Base-by-base conservation (phyloP, 1,284 basidiomycete genomes). In the Papiliotrema nemorosa region DNA sequence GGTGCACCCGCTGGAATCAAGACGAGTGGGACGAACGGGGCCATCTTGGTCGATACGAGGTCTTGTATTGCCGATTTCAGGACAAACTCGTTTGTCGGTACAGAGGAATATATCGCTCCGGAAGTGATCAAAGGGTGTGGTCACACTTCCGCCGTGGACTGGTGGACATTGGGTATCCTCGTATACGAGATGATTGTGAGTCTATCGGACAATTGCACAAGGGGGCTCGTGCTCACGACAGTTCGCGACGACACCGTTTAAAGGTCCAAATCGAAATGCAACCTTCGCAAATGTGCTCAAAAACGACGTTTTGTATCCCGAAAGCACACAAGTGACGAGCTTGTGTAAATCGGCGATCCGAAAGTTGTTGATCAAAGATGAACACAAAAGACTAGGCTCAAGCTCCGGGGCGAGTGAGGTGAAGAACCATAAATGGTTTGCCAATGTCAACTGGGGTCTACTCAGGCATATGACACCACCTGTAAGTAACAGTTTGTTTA, bases 171-270 rank as follows among this genome's bases (percentile, higher is more conserved):
- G 45, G 96, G 96, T 35, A 98, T 99, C 65, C 82, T 99, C 66
- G 91, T 98, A 65, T 97, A 94, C 78, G 96, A 99, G 79, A 98
- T 98, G 96, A 96, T 98, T 76, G 90, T 93, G 79, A 80, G 90
- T 86, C 14, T 16, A 54, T 12, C 38, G 2, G 12, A 4, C n/a
- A 33, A 24, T 24, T 14, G 16, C 20, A 22, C 34, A 38, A 24
- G 21, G 44, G 35, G 40, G 58, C 62, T 48, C 55, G 47, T 2
- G 38, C 60, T n/a, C n/a, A n/a, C n/a, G n/a, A 18, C 74, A 93
- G 90, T 96, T 88, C 73, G 93, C 91, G 33, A 96, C 91, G 47
- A 98, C 96, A 48, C 96, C 96, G 31, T 98, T 98, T 86, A 99
- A 99, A 78, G 96, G 94, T 37, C 79, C 82, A 44, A 88, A 93